Conservation (phyloP, 768 basidiomycete genomes). For the Boletus edulis region DNA sequence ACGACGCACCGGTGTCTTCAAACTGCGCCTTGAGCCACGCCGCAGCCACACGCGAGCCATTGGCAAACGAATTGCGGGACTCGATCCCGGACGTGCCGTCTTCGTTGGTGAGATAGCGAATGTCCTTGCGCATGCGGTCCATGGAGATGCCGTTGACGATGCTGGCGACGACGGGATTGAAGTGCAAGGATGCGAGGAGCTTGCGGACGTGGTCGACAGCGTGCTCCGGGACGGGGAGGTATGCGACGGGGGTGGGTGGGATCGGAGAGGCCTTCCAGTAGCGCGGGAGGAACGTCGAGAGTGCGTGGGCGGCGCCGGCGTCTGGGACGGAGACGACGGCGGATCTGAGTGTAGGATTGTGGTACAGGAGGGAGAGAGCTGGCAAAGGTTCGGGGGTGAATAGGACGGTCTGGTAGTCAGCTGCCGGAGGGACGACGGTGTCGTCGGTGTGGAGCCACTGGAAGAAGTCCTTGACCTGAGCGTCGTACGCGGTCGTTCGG, state of each 20-base stretch:
- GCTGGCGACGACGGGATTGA: constrained; percentile 65
- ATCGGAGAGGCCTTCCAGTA: constrained; percentile 72
- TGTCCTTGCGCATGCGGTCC: constrained; percentile 62
- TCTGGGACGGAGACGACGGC: constrained; percentile 50
- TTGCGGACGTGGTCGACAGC: constrained; percentile 54
- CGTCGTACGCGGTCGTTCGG: constrained; percentile 29
- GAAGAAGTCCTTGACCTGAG: constrained; percentile 39
- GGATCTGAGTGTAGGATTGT: constrained; percentile 33
- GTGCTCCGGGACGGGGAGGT: constrained; percentile 54
- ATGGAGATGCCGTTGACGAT: constrained; percentile 69
- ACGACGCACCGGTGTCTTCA: constrained; percentile 73
- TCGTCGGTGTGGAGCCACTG: constrained; percentile 25
- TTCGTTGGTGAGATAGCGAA: constrained; percentile 86
- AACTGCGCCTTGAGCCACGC: constrained; percentile 58
- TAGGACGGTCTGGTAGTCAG: constrained; percentile 20
- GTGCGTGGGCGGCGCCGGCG: constrained; percentile 35
- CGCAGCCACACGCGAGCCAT: constrained; percentile 42
- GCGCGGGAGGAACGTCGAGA: constrained; percentile 66
- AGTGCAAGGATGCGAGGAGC: constrained; percentile 58
- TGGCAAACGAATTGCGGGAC: constrained; percentile 82
- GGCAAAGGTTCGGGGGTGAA: constrained; percentile 4
- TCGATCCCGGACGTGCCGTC: constrained; percentile 66
- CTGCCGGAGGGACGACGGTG: constrained; percentile 5
- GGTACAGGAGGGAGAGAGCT: constrained; percentile 40
- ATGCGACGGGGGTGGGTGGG: constrained; percentile 46